A percentile compares a stretch with the other conserved stretches of the same genome.
These are phyloP conservation scores for Citrus glauca DNA, from an alignment of 345 rosid species.

Conservation along the genomic window DNA sequence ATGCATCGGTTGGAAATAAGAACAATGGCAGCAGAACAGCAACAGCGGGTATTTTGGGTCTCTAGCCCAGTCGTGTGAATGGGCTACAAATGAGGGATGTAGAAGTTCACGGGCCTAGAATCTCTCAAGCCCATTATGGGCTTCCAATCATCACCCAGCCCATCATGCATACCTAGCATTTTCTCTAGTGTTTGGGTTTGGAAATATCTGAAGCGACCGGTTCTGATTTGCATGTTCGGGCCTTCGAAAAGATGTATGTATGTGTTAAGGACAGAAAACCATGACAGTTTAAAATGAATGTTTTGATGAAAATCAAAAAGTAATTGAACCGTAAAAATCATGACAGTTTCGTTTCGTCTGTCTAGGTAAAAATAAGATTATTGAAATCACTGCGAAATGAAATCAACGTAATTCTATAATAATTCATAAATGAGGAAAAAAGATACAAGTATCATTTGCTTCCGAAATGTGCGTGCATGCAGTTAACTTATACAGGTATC, in stretches of 20 bases:
- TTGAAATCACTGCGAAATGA: background rate
- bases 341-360: background rate
- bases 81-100: background rate
- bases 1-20: too few species aligned
- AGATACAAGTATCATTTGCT: background rate
- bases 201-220: too few species aligned
- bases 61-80: background rate
- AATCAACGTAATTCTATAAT: background rate
- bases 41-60: background rate
- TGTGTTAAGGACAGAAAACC: too few species aligned
- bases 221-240: too few species aligned
- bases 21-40: background rate
- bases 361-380: too few species aligned
- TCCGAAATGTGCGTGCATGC: background rate
- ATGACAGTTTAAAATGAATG: too few species aligned
- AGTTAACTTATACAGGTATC: background rate
- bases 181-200: too few species aligned
- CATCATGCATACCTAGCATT: too few species aligned
- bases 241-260: too few species aligned
- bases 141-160: too few species aligned
- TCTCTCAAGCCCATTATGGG: too few species aligned
- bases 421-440: background rate
- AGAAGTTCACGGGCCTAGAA: background rate
- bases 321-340: background rate
- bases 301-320: too few species aligned